Evolutionary conservation across 768 basidiomycete species (phyloP), one percentile per base, ranked within the genome.

Genomic region (Lactarius evosmus): DNA sequence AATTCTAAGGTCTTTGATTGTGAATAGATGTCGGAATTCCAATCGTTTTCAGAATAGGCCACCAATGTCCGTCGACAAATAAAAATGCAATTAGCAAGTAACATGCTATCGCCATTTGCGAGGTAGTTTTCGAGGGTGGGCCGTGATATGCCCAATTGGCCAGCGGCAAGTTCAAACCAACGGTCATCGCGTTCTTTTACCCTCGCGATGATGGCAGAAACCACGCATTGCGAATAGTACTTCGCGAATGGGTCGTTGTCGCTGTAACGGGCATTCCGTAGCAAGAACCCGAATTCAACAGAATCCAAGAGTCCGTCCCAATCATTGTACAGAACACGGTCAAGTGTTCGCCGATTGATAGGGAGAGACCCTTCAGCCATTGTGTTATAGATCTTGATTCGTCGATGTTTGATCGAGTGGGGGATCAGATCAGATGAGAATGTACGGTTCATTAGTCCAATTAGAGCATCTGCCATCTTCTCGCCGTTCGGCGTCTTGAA

Each of bases 101-200:
- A 29, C 4, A 61, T 17, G 11, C 53, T 61, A 27, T 61, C 53
- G 0, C 60, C 60, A 7, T 49, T 30, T 27, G 34, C 19, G 12
- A 38, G 6, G 25, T 61, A 46, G 12, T 27, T 12, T 7, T 38
- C 17, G 17, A 61, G 53, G 22, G 17, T 22, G 19, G 53, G 4
- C 6, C 11, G 22, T 4, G 60, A 52, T 7, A 55, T 2, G 16
- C 41, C 53, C 16, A 55, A 29, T 6, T 61, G 50, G 14, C 49
- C 22, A 2, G 33, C 34, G 9, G 62, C 34, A 9, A 63, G 56
- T 27, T 22, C n/a, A 50, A 58, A 53, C 56, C 62, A 62, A 19
- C 34, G 33, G 9, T 52, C 36, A 22, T 62, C 44, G 30, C 32
- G 49, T 11, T 17, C 27, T 34, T n/a, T 29, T 1, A n/a, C 50